Evolutionary conservation across 805 yeast genomes (phyloP), one percentile per base, ranked within the genome.

Genomic region (Suhomyces sp.): DNA sequence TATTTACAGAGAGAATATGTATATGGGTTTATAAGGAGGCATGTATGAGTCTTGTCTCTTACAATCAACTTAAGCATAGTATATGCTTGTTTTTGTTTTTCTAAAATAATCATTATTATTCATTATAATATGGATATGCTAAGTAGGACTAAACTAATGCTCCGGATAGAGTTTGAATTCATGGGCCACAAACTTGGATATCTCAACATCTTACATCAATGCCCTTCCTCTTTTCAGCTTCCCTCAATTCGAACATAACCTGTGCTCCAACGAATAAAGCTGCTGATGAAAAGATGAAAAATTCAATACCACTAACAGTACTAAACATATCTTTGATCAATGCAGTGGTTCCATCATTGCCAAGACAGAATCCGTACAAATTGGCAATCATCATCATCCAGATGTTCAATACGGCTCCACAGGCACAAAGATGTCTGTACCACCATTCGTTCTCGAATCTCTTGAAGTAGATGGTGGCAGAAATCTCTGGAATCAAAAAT

Each of bases 381-480:
- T 93, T 93, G 11, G 98, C 98, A 45, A 88, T 74, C 88, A 93
- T 88, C 98, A 93, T 91, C 83, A 91, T 75, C 96, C 96, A 91
- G 38, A 93, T 83, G 58, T 93, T 93, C 15, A 72, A 53, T 19
- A 90, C 95, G 4, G 91, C 96, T 3, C 98, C 98, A 5, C 77
- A 46, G 0, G 88, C 96, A 60, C 96, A 86, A 10, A 81, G 51
- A 54, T 83, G 85, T 47, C 97, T 74, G 58, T 73, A 93, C 86
- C 91, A 81, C 68, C 81, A 72, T 38, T 60, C 49, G 7, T 60
- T 47, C 11, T 64, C 62, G 50, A 61, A 79, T 40, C 54, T 59
- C 24, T 58, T 56, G 48, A 68, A 62, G 38, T 60, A 48, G 8
- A 62, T 44, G 3, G 87, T 76, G 11, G 85, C 82, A 9, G 76